These are phyloP conservation scores for Torulaspora quercuum DNA, from an alignment of 805 yeast genomes.

Conservation along the genomic window DNA sequence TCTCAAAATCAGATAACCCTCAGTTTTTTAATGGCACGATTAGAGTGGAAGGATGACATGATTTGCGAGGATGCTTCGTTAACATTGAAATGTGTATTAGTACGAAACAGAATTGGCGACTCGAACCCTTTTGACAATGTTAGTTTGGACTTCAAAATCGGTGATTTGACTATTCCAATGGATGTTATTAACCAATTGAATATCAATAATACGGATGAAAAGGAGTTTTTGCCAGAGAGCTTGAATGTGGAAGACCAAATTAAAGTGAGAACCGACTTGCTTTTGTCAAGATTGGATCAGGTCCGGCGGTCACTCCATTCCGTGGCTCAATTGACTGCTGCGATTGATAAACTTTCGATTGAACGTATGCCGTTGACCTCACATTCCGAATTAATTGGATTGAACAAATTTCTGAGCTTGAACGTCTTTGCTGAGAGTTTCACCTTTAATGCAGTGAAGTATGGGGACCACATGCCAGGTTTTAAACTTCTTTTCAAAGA, in stretches of 20 bases:
- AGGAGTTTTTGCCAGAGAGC: background rate
- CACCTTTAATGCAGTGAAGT: conserved; percentile 30
- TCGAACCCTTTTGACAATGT: conserved; percentile 15
- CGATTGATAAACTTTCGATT: conserved; percentile 25
- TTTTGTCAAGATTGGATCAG: conserved; percentile 2
- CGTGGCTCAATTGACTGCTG: conserved; percentile 22
- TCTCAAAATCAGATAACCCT: conserved; percentile 1
- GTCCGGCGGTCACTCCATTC: conserved; percentile 11
- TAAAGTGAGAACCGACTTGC: conserved; percentile 1
- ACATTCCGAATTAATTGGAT: conserved; percentile 20
- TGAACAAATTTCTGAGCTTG: conserved; percentile 25
- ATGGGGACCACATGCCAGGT: conserved; percentile 42
- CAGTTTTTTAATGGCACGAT: conserved; percentile 3
- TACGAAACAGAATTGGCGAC: conserved; percentile 4
- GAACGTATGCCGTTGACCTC: conserved; percentile 25
- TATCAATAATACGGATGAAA: background rate
- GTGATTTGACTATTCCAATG: conserved; percentile 22
- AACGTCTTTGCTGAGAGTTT: conserved; percentile 27
- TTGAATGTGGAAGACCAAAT: conserved; percentile 5
- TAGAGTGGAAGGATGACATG: conserved; percentile 3
- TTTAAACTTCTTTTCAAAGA: conserved; percentile 43
- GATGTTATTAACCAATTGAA: background rate
- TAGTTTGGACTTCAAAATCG: conserved; percentile 22
- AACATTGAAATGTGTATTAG: conserved; percentile 6
- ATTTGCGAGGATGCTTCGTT: conserved; percentile 15